These are phyloP conservation scores for Ilyonectria mors-panacis DNA, from an alignment of 2,329 filamentous ascomycete genomes.

Conservation along the genomic window DNA sequence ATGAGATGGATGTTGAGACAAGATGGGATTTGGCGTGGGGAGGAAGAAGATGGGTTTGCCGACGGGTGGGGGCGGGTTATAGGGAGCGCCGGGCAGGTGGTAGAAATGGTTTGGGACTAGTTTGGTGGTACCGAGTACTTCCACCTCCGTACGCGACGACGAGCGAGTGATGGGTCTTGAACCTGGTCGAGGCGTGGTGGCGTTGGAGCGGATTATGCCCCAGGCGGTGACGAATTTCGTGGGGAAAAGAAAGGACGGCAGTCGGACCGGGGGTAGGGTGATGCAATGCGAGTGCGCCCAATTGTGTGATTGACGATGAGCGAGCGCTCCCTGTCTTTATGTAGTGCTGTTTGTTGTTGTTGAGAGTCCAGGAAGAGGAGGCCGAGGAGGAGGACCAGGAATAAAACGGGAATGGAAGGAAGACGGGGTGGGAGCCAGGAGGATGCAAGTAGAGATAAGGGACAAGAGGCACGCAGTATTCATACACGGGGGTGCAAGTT, in stretches of 20 bases:
- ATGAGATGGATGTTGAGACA: conserved; percentile 26
- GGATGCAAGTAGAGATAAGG: conserved; percentile 17
- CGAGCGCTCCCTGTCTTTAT: background rate
- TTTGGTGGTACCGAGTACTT: conserved; percentile 40
- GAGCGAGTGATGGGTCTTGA: conserved; percentile 38
- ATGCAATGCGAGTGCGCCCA: background rate
- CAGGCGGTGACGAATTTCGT: conserved; percentile 50
- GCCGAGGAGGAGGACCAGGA: background rate
- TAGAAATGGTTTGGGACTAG: conserved; percentile 46
- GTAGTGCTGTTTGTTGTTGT: background rate
- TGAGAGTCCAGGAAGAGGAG: conserved; percentile 2
- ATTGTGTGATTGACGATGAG: conserved; percentile 20
- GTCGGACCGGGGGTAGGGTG: conserved; percentile 36
- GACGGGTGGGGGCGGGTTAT: conserved; percentile 49
- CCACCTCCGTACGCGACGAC: conserved; percentile 29
- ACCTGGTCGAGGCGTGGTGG: conserved; percentile 47
- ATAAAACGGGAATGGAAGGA: conserved; percentile 1
- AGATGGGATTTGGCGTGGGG: conserved; percentile 41
- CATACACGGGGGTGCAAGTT: conserved; percentile 23
- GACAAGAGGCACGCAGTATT: conserved; percentile 3
- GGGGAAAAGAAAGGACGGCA: conserved; percentile 41
- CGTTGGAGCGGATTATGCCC: conserved; percentile 40
- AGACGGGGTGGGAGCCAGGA: conserved; percentile 3
- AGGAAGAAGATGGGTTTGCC: conserved; percentile 44
- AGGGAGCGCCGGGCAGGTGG: conserved; percentile 47